These are phyloP conservation scores for Debaryomyces psychrophilus DNA, from an alignment of 1,139 yeast species.

Conservation along the genomic window DNA sequence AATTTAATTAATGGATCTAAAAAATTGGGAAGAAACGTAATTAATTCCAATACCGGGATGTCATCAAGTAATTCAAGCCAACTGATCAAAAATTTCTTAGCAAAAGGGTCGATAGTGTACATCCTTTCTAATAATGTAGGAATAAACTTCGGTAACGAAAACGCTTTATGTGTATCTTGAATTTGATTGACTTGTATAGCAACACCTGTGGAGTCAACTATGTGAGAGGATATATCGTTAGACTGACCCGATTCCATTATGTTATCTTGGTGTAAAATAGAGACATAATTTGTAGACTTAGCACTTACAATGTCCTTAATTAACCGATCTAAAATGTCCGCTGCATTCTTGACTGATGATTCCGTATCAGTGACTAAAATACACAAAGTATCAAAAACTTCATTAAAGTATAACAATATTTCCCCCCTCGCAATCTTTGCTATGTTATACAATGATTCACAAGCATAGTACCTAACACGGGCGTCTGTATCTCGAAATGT, in stretches of 20 bases:
- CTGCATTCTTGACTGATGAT: conserved; percentile 91
- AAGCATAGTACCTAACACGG: conserved; percentile 93
- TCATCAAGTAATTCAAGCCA: conserved; percentile 93
- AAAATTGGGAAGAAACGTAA: conserved; percentile 86
- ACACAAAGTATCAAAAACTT: conserved; percentile 90
- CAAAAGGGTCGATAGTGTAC: conserved; percentile 89
- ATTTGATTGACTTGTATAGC: conserved; percentile 64
- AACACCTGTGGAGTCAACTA: conserved; percentile 52
- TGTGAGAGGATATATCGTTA: conserved; percentile 47
- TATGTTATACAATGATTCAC: conserved; percentile 93
- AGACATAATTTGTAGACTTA: conserved; percentile 86
- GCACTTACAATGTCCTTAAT: conserved; percentile 96
- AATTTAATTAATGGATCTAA: conserved; percentile 83
- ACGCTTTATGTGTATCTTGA: conserved; percentile 73
- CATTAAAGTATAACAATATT: conserved; percentile 86
- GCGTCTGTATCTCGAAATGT: conserved; percentile 98
- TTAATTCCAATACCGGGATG: conserved; percentile 87
- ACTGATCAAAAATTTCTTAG: conserved; percentile 86
- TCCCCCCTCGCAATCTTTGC: conserved; percentile 98
- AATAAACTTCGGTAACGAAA: conserved; percentile 83
- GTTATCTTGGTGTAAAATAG: conserved; percentile 66
- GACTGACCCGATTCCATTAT: conserved; percentile 31
- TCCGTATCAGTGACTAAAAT: conserved; percentile 91
- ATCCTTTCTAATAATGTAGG: conserved; percentile 90
- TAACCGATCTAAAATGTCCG: conserved; percentile 87